Base-by-base conservation (phyloP, 371 early-diverging fungal species). In the Lichtheimia ramosa region DNA sequence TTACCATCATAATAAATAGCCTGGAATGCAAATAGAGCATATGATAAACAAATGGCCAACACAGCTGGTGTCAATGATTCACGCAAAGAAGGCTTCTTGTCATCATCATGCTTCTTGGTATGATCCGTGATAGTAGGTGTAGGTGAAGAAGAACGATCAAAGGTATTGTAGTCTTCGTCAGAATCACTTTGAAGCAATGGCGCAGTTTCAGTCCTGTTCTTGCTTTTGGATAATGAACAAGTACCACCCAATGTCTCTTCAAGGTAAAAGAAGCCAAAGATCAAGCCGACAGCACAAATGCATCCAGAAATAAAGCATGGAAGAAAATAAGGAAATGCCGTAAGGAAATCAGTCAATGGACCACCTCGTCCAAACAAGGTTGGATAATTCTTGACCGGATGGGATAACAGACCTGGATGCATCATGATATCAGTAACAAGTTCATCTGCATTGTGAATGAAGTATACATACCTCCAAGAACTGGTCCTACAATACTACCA, bases 241-340 rank as follows among this genome's bases (percentile, higher is more conserved):
- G 20, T 48, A 25, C 21, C 52, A 4, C 7, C 58, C 13, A 61
- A 64, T 5, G 94, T 92, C 68, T 96, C 96, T 43, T 93, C 84
- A 39, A 95, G 71, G 53, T 69, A 89, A 49, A 91, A 81, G 5
- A 80, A 63, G 2, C 91, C 92, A 34, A 91, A 69, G 1, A 85
- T 51, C 12, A 88, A 76, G 6, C 94, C 93, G 51, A 84, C 58
- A 4, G 83, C 42, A 54, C 86, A 81, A 10, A 93, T 77, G 3
- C 67, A 51, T 5, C 89, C 83, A 7, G 89, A 85, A 10, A 92
- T 78, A 10, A 89, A 70, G 63, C 95, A 95, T 0, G 97, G 97
- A 7, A 96, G 78, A 52, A 94, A 84, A 62, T 95, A 95, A 3
- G 95, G 96, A 56, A 85, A 91, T 8, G 69, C 64, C 3, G 66